Percentiles rank a stretch among this genome's conserved stretches.
These are phyloP conservation scores for Pestalotiopsis sp. DNA, from an alignment of 2,329 filamentous ascomycete species.

Conservation along the genomic window DNA sequence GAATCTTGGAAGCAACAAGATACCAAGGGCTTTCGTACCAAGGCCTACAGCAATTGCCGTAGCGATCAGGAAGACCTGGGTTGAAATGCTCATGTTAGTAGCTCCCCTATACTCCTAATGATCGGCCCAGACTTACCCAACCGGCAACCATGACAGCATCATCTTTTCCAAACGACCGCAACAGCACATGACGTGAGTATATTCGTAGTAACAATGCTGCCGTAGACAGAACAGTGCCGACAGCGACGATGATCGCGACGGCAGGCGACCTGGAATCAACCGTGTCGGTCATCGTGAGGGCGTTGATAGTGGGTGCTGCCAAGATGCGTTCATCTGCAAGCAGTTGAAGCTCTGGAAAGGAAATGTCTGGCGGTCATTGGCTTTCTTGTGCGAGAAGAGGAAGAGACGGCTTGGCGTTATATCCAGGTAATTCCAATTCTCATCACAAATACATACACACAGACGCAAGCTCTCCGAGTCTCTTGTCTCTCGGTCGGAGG, in stretches of 20 bases:
- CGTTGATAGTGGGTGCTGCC: neutral
- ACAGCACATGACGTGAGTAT: neutral
- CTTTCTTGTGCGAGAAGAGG: neutral
- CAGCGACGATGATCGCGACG: neutral
- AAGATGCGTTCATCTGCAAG: neutral
- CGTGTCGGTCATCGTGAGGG: neutral
- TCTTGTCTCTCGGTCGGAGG: neutral
- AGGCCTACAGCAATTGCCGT: conserved; percentile 1
- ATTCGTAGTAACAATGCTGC: neutral
- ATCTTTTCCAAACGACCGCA: conserved; percentile 4
- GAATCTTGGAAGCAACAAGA: neutral
- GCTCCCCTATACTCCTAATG: neutral
- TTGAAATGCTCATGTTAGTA: neutral
- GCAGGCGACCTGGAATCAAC: neutral
- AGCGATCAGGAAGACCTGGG: neutral
- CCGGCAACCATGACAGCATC: neutral
- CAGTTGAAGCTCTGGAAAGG: neutral
- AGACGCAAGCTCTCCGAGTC: neutral
- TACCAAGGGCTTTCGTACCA: neutral
- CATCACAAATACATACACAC: neutral
- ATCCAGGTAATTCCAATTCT: neutral
- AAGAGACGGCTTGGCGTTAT: neutral
- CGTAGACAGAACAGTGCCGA: neutral
- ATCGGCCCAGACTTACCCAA: neutral
- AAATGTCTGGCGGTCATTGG: neutral